These are phyloP conservation scores for Crassisporium funariophilum DNA, from an alignment of 768 basidiomycete species.

Conservation along the genomic window DNA sequence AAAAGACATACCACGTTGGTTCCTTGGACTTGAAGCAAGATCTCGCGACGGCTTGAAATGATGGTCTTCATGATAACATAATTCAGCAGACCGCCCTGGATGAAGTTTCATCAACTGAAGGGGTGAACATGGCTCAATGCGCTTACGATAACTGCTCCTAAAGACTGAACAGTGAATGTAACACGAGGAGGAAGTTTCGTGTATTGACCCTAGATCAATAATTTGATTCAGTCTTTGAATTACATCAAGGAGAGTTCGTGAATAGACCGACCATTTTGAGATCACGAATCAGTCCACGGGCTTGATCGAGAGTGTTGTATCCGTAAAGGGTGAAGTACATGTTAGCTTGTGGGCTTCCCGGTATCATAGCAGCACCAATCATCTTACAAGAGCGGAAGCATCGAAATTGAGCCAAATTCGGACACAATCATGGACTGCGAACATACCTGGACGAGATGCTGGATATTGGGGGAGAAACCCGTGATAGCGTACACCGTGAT, in stretches of 20 bases:
- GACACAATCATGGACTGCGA: no score
- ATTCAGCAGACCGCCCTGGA: constrained; percentile 41
- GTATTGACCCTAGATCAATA: constrained; percentile 41
- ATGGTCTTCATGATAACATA: constrained; percentile 62
- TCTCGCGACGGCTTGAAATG: constrained; percentile 46
- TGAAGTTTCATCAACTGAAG: not conserved
- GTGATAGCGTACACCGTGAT: constrained; percentile 57
- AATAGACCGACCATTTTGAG: constrained; percentile 55
- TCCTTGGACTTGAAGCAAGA: constrained; percentile 53
- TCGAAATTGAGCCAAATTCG: no score
- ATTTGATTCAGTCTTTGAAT: no score
- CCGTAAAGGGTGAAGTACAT: constrained; percentile 50
- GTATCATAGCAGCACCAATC: constrained; percentile 49
- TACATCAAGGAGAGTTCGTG: constrained; percentile 25
- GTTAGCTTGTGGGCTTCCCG: constrained; percentile 52
- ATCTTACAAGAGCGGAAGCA: no score
- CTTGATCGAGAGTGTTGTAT: constrained; percentile 49
- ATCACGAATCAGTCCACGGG: constrained; percentile 53
- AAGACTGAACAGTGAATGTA: constrained; percentile 59
- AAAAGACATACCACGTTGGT: constrained; percentile 55
- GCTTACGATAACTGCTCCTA: constrained; percentile 59
- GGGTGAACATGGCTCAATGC: not conserved
- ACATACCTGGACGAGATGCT: constrained; percentile 34
- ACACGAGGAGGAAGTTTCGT: constrained; percentile 66
- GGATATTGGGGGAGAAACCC: constrained; percentile 39